Evolutionary conservation across 441 rosid species (phyloP), one percentile per base, ranked within the genome.

Genomic region (Populus hybrid): DNA sequence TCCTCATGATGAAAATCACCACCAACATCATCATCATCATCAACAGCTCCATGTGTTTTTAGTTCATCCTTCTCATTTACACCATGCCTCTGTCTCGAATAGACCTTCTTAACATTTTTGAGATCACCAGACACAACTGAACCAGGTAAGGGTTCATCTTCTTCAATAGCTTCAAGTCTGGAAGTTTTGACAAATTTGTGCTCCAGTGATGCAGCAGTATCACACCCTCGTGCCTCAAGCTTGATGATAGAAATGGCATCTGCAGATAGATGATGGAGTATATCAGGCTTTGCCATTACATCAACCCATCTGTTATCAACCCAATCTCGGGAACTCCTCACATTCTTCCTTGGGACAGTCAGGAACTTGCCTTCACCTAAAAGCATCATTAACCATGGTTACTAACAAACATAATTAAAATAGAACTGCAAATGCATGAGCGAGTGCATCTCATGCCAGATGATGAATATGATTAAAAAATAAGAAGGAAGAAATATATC

Each of bases 271-370:
- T 21, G 10, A 10, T 4, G 14, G 69, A 87, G 86, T 81, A 96
- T 84, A 61, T 90, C 90, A 1, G 89, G 90, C 81, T 87, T 91
- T 38, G 89, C 82, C 83, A 82, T 86, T 32, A 94, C 82, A 74
- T 89, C 92, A 77, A 93, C 81, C 99, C 99, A 96, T 61, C 77
- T 81, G 77, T 88, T 88, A 59, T 91, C 94, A 61, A 86, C 82
- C 98, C 98, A 93, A 83, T 96, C 99, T 80, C 87, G 86, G 78
- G 98, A 92, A 82, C 85, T 86, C 75, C 99, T 88, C 46, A 90
- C 72, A 81, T 89, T 87, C 84, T 86, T 93, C 79, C 78, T 91
- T 67, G 81, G 82, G 36, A 92, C 65, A 77, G 81, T 89, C 89
- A 86, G 72, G 87, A 85, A 83, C 80, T 89, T 81, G 81, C 85